A percentile compares a stretch with the other conserved stretches of the same genome.
Evolutionary conservation across 2,329 filamentous ascomycete genomes (phyloP).

Genomic region (Xylariaceae sp.): DNA sequence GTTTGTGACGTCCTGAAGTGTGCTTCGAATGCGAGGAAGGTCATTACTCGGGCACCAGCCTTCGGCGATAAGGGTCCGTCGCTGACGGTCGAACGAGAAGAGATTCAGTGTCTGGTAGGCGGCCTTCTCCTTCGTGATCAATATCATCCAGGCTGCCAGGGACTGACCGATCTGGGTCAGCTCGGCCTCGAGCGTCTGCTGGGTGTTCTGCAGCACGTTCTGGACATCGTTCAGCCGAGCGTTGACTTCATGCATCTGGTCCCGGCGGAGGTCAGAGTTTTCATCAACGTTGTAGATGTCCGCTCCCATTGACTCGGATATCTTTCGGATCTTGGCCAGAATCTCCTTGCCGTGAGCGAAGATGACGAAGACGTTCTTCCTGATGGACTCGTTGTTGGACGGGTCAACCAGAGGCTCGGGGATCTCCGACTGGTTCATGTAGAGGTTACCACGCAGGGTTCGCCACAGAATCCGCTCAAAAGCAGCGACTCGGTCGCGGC

Average conservation of each 20-base stretch:
- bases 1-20: slow-evolving; percentile 93
- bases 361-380: slow-evolving; percentile 99
- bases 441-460: slow-evolving; percentile 91
- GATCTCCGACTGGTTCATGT: slow-evolving; percentile 99
- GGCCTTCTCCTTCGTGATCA: slow-evolving; percentile 97
- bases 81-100: slow-evolving; percentile 92
- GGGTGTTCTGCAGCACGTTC: slow-evolving; percentile 90
- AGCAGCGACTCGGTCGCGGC: slow-evolving; percentile 82
- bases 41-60: slow-evolving; percentile 95
- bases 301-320: slow-evolving; percentile 93
- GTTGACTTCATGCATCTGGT: slow-evolving; percentile 97
- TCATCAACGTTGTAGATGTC: slow-evolving; percentile 96
- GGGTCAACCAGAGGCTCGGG: slow-evolving; percentile 88
- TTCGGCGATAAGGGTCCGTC: slow-evolving; percentile 94
- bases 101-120: slow-evolving; percentile 93
- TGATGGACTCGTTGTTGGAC: slow-evolving; percentile 79
- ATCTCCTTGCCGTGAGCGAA: slow-evolving; percentile 99
- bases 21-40: slow-evolving; percentile 80
- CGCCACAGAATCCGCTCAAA: slow-evolving; percentile 98
- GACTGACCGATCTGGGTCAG: slow-evolving; percentile 88
- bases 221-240: slow-evolving; percentile 82
- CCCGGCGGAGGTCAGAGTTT: slow-evolving; percentile 87
- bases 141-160: slow-evolving; percentile 92
- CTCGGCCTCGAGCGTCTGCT: slow-evolving; percentile 87
- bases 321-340: slow-evolving; percentile 96